Percentiles rank a stretch among this genome's conserved stretches.
Conservation (phyloP, 352 stramenopile species). For the Globisporangium cystogenes region DNA sequence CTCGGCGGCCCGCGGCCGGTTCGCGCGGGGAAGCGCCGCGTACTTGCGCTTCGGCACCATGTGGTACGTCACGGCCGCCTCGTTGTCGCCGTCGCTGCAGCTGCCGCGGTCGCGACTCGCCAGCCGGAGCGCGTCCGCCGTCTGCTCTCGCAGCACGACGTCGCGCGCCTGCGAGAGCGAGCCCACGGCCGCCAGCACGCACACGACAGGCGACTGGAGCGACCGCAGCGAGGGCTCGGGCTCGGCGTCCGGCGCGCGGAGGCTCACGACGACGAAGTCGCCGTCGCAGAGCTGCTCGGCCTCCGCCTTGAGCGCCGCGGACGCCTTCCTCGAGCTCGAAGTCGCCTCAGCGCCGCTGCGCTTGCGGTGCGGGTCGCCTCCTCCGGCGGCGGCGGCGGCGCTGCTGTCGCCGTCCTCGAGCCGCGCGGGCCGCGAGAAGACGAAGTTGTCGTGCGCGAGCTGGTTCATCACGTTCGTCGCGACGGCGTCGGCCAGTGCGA, state of each 20-base stretch:
- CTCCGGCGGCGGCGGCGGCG: background rate
- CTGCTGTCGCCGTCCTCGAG: background rate
- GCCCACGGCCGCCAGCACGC: constrained; percentile 14
- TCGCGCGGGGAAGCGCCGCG: constrained; percentile 27
- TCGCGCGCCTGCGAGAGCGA: constrained; percentile 14
- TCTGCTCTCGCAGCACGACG: constrained; percentile 2
- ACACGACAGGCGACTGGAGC: constrained; percentile 22
- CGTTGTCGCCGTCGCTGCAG: background rate
- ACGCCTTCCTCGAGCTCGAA: background rate
- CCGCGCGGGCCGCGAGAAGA: constrained; percentile 43
- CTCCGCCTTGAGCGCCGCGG: background rate
- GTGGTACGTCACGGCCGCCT: constrained; percentile 15
- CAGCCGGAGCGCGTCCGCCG: background rate
- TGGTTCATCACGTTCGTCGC: constrained; percentile 35
- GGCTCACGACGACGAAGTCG: constrained; percentile 26
- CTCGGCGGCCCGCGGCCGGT: constrained; percentile 18
- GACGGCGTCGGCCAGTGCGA: constrained; percentile 6
- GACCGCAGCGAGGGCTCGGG: background rate
- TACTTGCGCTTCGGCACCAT: constrained; percentile 31
- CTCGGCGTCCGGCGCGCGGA: constrained; percentile 3
- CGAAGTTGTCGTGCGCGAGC: constrained; percentile 60
- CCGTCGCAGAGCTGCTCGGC: constrained; percentile 16
- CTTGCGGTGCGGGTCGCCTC: background rate
- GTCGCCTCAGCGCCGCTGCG: background rate
- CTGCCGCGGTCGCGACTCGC: background rate